Conservation (phyloP, 2,329 filamentous ascomycete genomes). For the Xylaria sp. region DNA sequence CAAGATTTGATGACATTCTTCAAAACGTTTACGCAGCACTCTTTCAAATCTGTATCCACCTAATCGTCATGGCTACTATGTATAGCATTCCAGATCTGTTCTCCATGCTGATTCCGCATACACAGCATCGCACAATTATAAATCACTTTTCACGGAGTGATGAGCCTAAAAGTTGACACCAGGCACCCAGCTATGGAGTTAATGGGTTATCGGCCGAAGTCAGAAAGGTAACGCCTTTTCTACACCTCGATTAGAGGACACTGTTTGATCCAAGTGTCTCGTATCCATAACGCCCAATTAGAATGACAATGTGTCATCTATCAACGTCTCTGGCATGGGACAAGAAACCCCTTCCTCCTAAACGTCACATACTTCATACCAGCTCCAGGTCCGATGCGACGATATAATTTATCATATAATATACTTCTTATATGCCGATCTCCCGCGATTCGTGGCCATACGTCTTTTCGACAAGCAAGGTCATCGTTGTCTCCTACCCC, state of each 20-base stretch:
- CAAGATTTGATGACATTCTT: conserved; percentile 45
- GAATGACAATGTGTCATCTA: not conserved
- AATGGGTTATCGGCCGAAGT: not conserved
- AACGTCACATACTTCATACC: not conserved
- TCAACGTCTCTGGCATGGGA: conserved; percentile 1
- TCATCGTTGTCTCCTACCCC: conserved; percentile 13
- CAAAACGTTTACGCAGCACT: conserved; percentile 10
- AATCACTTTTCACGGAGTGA: not conserved
- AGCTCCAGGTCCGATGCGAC: not conserved
- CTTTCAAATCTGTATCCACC: conserved; percentile 18
- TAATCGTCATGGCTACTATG: not conserved
- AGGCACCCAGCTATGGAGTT: not conserved
- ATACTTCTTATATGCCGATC: conserved; percentile 31
- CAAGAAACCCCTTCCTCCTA: not conserved
- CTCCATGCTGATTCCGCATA: not conserved
- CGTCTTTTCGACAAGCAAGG: conserved; percentile 14
- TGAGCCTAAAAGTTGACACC: not conserved
- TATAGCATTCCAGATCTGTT: conserved; percentile 4
- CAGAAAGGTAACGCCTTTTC: not conserved
- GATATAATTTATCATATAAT: conserved; percentile 8
- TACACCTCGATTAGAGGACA: not conserved
- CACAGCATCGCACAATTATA: not conserved
- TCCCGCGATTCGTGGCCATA: conserved; percentile 25
- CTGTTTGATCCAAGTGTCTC: not conserved
- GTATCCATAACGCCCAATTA: not conserved